Evolutionary conservation across 2,329 filamentous ascomycete species (phyloP).

Genomic region (Aureobasidium sp.): DNA sequence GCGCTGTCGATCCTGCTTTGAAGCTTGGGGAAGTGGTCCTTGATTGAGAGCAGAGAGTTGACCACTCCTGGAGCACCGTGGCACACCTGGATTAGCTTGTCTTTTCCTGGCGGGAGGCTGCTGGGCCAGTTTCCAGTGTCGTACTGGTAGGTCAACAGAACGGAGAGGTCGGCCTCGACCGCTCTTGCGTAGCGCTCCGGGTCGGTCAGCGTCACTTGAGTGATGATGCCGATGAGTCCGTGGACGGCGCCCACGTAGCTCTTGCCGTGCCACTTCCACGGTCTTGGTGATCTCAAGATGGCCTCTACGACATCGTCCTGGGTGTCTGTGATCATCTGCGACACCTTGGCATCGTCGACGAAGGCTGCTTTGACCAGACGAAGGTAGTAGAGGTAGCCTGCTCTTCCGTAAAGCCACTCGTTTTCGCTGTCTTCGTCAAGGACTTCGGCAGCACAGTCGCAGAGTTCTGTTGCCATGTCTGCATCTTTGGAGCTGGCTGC

Average conservation of each 20-base stretch:
- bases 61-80: slow-evolving; percentile 59
- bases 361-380: slow-evolving; percentile 53
- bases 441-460: slow-evolving; percentile 41
- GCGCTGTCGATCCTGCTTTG: slow-evolving; percentile 45
- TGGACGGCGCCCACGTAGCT: slow-evolving; percentile 58
- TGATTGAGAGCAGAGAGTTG: slow-evolving; percentile 48
- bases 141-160: slow-evolving; percentile 51
- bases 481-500: slow-evolving; percentile 41
- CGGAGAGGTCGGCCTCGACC: slow-evolving; percentile 45
- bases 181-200: slow-evolving; percentile 45
- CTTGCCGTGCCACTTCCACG: slow-evolving; percentile 58
- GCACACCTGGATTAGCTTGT: slow-evolving; percentile 54
- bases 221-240: slow-evolving; percentile 60
- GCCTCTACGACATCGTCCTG: slow-evolving; percentile 49
- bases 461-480: slow-evolving; percentile 42
- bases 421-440: slow-evolving; percentile 42
- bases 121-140: slow-evolving; percentile 56
- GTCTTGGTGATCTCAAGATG: slow-evolving; percentile 46
- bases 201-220: slow-evolving; percentile 55
- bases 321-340: slow-evolving; percentile 45
- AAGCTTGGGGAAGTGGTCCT: slow-evolving; percentile 47
- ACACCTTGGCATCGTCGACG: slow-evolving; percentile 37
- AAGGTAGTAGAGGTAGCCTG: slow-evolving; percentile 59
- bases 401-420: slow-evolving; percentile 58
- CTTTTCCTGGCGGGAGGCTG: slow-evolving; percentile 40